Conservation (phyloP, 2,329 filamentous ascomycete genomes). For the Lachnellula hyalina region DNA sequence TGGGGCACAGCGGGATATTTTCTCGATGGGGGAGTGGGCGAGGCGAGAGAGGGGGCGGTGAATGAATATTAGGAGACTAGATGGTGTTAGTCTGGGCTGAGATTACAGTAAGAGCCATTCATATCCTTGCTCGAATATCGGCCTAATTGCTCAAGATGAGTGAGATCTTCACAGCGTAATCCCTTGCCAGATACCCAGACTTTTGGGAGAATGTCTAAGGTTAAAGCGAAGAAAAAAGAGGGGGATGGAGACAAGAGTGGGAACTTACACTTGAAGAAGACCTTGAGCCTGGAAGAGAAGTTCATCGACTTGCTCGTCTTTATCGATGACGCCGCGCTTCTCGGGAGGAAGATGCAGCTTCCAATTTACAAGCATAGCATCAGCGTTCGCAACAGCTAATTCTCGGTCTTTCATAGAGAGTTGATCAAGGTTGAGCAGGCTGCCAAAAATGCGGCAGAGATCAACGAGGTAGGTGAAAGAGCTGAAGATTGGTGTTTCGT, state of each 20-base stretch:
- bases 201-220: not conserved
- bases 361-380: constrained; percentile 36
- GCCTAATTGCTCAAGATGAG: too few species aligned
- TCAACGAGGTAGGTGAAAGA: constrained; percentile 37
- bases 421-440: constrained; percentile 29
- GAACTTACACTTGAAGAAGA: constrained; percentile 34
- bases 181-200: too few species aligned
- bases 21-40: constrained; percentile 18
- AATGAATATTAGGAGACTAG: constrained; percentile 20
- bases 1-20: constrained; percentile 16
- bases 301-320: constrained; percentile 34
- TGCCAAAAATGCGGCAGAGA: constrained; percentile 32
- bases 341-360: constrained; percentile 35
- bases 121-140: not conserved
- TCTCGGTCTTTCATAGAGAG: constrained; percentile 23
- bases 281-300: constrained; percentile 35
- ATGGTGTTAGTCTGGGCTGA: not conserved
- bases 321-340: constrained; percentile 36
- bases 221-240: not conserved
- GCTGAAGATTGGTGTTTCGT: constrained; percentile 34
- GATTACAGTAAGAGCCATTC: not conserved
- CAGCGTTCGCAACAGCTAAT: constrained; percentile 30
- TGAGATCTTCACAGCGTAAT: too few species aligned
- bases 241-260: too few species aligned
- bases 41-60: constrained; percentile 25